Conservation (phyloP, 768 basidiomycete species). For the Gymnopilus junonius region DNA sequence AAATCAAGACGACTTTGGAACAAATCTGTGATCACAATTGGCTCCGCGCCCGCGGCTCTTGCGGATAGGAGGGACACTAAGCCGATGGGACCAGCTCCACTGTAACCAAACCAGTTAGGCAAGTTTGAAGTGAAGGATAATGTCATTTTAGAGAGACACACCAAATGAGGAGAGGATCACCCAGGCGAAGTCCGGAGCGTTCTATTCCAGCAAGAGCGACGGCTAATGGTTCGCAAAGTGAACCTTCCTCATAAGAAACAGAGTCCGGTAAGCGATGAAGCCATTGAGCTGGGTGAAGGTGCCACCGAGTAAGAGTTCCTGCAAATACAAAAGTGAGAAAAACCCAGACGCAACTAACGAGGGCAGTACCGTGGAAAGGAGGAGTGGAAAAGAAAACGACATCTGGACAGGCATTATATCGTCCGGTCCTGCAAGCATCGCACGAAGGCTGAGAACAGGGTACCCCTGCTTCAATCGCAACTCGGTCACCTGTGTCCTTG, state of each 20-base stretch:
- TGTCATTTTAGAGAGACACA: slow-evolving; percentile 25
- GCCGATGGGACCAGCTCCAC: slow-evolving; percentile 73
- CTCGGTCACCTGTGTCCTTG: slow-evolving; percentile 54
- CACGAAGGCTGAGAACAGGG: slow-evolving; percentile 68
- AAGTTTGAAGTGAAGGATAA: too few species aligned
- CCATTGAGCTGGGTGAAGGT: slow-evolving; percentile 70
- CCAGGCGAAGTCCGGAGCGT: slow-evolving; percentile 64
- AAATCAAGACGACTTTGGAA: slow-evolving; percentile 70
- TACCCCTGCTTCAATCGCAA: slow-evolving; percentile 72
- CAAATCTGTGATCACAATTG: slow-evolving; percentile 71
- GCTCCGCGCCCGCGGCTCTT: slow-evolving; percentile 71
- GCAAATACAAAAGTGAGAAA: background rate
- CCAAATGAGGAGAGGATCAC: slow-evolving; percentile 68
- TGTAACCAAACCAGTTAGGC: slow-evolving; percentile 21
- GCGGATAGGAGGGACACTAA: slow-evolving; percentile 64
- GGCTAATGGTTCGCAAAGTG: slow-evolving; percentile 68
- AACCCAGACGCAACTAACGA: background rate
- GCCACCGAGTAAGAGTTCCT: slow-evolving; percentile 71
- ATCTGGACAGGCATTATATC: slow-evolving; percentile 65
- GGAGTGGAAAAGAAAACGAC: slow-evolving; percentile 75
- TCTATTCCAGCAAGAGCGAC: slow-evolving; percentile 73
- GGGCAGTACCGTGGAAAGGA: slow-evolving; percentile 59
- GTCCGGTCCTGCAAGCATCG: slow-evolving; percentile 63
- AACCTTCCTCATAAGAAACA: slow-evolving; percentile 69
- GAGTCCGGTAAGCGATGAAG: slow-evolving; percentile 65